Base-by-base conservation (phyloP, 805 yeast species). In the Kluyveromyces starmeri region DNA sequence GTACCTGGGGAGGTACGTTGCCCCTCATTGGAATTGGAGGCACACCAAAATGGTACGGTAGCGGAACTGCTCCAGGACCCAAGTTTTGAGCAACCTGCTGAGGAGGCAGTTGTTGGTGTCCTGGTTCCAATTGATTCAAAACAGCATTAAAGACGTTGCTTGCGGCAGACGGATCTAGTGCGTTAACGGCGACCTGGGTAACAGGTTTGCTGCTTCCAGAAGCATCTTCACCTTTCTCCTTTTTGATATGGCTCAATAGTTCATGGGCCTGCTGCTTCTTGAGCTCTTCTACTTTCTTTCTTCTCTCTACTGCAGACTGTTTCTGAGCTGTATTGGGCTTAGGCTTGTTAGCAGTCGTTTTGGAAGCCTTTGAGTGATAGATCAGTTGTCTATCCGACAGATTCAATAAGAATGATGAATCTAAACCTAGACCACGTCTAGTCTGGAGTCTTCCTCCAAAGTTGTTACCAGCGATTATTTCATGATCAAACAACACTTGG, bases 381-480 rank as follows among this genome's bases (percentile, higher is more conserved):
- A 83, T 74, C 47, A 83, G 73, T 55, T 89, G 95, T 42, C 71
- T 72, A 47, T 73, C 62, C 4, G 89, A 68, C 32, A 89, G 51
- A 53, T 92, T 92, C 59, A 92, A 68, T 22, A 92, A 76, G 36
- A 83, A 68, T 0, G 89, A 75, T 0, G 94, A 76, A 43, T 83
- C 94, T 36, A 92, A 73, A 16, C 81, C 75, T 45, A 85, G 59
- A 13, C 97, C 98, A 51, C 98, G 76, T 48, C 76, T 81, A 4
- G 89, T 71, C 34, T 61, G 62, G 48, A 86, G 66, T 53, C 83
- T 75, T 4, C 94, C 95, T 45, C 77, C 83, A 62, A 92, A 67
- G 17, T 70, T 75, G 52, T 76, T 79, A 47, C 96, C 97, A 30
- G 92, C 82, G 34, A 86, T 66, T 37, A 89, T 66, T 26, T 88